Percentiles rank a stretch among this genome's conserved stretches.
These are phyloP conservation scores for Torulaspora delbrueckii DNA, from an alignment of 805 yeast genomes.

Conservation along the genomic window DNA sequence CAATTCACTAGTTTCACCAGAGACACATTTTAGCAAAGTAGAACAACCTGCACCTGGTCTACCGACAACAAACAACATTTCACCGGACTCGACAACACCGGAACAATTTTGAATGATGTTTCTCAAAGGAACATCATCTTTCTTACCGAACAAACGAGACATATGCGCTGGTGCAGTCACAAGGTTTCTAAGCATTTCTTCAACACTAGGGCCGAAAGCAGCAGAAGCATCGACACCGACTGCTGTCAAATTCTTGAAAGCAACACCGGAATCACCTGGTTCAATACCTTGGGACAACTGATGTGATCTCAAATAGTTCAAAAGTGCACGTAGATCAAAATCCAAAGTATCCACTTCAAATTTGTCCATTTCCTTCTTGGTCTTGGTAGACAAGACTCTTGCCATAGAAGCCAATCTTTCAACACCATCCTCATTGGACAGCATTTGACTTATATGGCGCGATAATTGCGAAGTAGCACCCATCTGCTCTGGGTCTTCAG, in stretches of 20 bases:
- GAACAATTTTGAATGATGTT: constrained; percentile 40
- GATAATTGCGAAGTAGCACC: constrained; percentile 29
- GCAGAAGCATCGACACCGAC: constrained; percentile 51
- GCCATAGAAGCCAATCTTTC: constrained; percentile 46
- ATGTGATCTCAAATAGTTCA: constrained; percentile 39
- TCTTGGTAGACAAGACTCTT: constrained; percentile 46
- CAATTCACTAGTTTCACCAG: constrained; percentile 44
- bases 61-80: constrained; percentile 50
- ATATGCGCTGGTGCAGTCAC: constrained; percentile 28
- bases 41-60: constrained; percentile 66
- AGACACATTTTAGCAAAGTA: constrained; percentile 43
- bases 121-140: constrained; percentile 33
- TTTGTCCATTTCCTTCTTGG: constrained; percentile 41
- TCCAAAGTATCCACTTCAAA: constrained; percentile 44
- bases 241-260: constrained; percentile 42
- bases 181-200: constrained; percentile 39
- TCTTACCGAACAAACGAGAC: constrained; percentile 27
- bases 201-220: constrained; percentile 46
- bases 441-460: constrained; percentile 31
- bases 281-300: constrained; percentile 44
- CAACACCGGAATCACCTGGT: constrained; percentile 48
- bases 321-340: constrained; percentile 42
- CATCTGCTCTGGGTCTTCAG: constrained; percentile 21
- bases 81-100: constrained; percentile 46
- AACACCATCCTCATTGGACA: constrained; percentile 36